These are phyloP conservation scores for Phytophthora nicotianae DNA, from an alignment of 352 stramenopile species.

Conservation along the genomic window DNA sequence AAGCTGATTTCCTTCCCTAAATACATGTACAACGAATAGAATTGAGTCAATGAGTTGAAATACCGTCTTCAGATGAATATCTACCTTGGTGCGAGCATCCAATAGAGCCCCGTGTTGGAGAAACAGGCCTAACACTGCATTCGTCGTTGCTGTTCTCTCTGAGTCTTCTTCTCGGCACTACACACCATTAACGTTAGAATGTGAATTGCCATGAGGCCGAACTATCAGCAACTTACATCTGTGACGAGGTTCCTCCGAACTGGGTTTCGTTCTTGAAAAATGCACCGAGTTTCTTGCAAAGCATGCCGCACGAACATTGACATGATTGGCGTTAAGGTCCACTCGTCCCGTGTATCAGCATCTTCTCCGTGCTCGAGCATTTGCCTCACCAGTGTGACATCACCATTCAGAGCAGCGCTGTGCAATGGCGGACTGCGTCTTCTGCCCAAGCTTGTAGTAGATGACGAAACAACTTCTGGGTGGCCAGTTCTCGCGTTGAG, in stretches of 20 bases:
- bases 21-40: conserved; percentile 2
- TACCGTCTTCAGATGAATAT: not conserved
- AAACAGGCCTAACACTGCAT: conserved; percentile 12
- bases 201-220: too few relatives aligned
- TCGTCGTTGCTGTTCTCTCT: not conserved
- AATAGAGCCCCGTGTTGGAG: conserved; percentile 11
- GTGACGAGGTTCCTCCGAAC: conserved; percentile 30
- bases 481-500: too few relatives aligned
- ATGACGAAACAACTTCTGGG: too few relatives aligned
- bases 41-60: not conserved
- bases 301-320: conserved; percentile 22
- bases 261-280: conserved; percentile 17
- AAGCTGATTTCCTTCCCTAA: conserved; percentile 24
- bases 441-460: too few relatives aligned
- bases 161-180: conserved; percentile 30
- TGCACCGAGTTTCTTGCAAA: conserved; percentile 27
- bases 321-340: conserved; percentile 30
- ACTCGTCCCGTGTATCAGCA: conserved; percentile 25
- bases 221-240: conserved; percentile 19
- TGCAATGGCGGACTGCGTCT: too few relatives aligned
- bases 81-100: conserved; percentile 17
- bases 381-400: conserved; percentile 9
- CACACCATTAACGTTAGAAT: not conserved
- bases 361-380: conserved; percentile 20
- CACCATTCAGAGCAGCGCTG: conserved; percentile 13